phyloP scores from a whole-genome alignment of 2,329 filamentous ascomycete species.

The Knoxdaviesia proteae region DNA sequence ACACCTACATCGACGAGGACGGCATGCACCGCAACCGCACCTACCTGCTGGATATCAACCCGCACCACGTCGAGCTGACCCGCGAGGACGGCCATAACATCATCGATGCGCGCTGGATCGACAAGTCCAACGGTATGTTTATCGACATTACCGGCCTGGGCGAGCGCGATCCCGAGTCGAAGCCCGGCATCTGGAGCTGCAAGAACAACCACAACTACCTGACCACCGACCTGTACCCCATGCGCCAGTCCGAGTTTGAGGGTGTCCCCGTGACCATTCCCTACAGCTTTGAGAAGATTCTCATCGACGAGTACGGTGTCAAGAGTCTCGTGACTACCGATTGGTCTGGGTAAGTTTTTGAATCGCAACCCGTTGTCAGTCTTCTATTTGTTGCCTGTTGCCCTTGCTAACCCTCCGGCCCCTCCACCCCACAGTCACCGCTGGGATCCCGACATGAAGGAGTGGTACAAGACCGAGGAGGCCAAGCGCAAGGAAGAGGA shows the following conservation, averaged over 20 bases:
- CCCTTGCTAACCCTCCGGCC: constrained; percentile 1
- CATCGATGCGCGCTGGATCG: constrained; percentile 72
- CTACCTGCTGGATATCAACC: constrained; percentile 63
- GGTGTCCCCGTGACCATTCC: constrained; percentile 51
- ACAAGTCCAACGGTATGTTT: constrained; percentile 54
- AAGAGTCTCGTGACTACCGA: constrained; percentile 38
- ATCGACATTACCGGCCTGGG: constrained; percentile 65
- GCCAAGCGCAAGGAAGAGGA: constrained; percentile 10
- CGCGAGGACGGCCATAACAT: constrained; percentile 53
- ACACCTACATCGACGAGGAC: constrained; percentile 22
- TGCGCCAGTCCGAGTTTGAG: constrained; percentile 56
- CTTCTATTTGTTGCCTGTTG: constrained; percentile 1
- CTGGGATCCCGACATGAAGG: constrained; percentile 35
- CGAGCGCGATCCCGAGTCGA: constrained; percentile 36
- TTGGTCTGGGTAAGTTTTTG: constrained; percentile 34
- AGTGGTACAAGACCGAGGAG: constrained; percentile 31
- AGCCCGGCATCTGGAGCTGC: constrained; percentile 52
- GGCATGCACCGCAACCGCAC: constrained; percentile 18
- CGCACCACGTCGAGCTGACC: constrained; percentile 38
- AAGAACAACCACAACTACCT: constrained; percentile 61
- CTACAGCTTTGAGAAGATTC: constrained; percentile 42
- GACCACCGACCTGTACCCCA: constrained; percentile 52
- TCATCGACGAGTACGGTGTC: constrained; percentile 44
- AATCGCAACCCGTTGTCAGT: constrained; percentile 1
- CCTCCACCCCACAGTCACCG: constrained; percentile 25